phyloP scores from a whole-genome alignment of 306 rosid species.

The Sicyos baderoa region DNA sequence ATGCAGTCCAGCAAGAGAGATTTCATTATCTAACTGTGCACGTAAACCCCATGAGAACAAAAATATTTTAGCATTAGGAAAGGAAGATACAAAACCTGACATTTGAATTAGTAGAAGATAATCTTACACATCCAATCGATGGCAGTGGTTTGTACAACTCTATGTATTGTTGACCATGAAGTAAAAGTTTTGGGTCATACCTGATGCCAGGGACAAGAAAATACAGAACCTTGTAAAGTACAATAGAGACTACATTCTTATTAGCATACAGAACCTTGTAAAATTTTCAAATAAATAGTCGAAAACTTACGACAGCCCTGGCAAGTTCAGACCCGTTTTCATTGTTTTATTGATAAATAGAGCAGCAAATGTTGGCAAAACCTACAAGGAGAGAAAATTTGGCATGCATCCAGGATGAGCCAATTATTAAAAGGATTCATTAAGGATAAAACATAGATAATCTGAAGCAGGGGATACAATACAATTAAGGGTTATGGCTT shows the following conservation, averaged over 20 bases:
- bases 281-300: conserved; percentile 31
- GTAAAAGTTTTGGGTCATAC: conserved; percentile 73
- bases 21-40: conserved; percentile 50
- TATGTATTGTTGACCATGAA: conserved; percentile 89
- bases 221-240: conserved; percentile 20
- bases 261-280: conserved; percentile 7
- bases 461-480: too few species aligned
- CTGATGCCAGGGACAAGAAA: conserved; percentile 28
- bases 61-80: conserved; percentile 1
- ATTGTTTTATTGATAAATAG: conserved; percentile 32
- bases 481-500: background rate
- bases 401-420: too few species aligned
- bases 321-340: conserved; percentile 30
- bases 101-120: conserved; percentile 7
- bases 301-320: conserved; percentile 71
- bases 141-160: conserved; percentile 78
- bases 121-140: conserved; percentile 60
- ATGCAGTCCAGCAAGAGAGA: conserved; percentile 78
- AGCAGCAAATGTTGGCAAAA: conserved; percentile 82
- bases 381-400: conserved; percentile 32
- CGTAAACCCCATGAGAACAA: conserved; percentile 9
- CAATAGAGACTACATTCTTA: conserved; percentile 14
- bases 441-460: too few species aligned
- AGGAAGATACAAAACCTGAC: background rate
- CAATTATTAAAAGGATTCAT: too few species aligned